These are phyloP conservation scores for Hypomontagnella submonticulosa DNA, from an alignment of 495 filamentous ascomycete genomes.

Conservation along the genomic window DNA sequence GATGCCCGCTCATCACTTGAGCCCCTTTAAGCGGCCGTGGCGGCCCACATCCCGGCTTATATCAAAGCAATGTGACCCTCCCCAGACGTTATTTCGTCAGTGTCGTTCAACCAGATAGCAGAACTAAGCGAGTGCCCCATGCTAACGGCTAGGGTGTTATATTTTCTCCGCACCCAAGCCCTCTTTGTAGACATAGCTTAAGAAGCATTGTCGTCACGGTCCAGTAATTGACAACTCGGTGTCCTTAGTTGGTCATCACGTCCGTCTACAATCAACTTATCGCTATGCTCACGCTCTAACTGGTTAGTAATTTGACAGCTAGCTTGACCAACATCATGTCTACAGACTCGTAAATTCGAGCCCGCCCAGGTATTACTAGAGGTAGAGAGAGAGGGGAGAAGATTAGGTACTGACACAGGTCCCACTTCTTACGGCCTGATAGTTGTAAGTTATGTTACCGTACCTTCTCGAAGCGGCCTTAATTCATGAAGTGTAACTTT, in stretches of 20 bases:
- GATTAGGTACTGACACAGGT: too few species aligned
- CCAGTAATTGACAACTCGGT: not conserved
- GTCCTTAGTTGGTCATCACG: not conserved
- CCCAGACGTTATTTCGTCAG: conserved; percentile 1
- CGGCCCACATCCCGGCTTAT: conserved; percentile 6
- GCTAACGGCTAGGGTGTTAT: not conserved
- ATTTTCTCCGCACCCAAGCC: conserved; percentile 1
- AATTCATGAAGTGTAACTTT: too few species aligned
- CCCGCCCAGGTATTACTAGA: too few species aligned
- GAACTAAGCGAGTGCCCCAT: conserved; percentile 9
- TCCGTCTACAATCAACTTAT: not conserved
- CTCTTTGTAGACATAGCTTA: not conserved
- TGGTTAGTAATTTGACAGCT: too few species aligned
- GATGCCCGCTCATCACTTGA: not conserved
- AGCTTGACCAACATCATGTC: not conserved
- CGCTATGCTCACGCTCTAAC: too few species aligned
- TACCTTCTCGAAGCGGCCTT: too few species aligned
- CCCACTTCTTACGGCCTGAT: too few species aligned
- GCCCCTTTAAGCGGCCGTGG: not conserved
- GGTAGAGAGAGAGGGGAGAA: too few species aligned
- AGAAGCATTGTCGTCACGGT: not conserved
- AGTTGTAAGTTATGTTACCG: too few species aligned
- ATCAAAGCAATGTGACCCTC: conserved; percentile 26
- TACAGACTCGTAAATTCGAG: too few species aligned
- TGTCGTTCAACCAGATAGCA: conserved; percentile 4